Base-by-base conservation (phyloP, 2,329 filamentous ascomycete species). In the Boeremia lycopersici region DNA sequence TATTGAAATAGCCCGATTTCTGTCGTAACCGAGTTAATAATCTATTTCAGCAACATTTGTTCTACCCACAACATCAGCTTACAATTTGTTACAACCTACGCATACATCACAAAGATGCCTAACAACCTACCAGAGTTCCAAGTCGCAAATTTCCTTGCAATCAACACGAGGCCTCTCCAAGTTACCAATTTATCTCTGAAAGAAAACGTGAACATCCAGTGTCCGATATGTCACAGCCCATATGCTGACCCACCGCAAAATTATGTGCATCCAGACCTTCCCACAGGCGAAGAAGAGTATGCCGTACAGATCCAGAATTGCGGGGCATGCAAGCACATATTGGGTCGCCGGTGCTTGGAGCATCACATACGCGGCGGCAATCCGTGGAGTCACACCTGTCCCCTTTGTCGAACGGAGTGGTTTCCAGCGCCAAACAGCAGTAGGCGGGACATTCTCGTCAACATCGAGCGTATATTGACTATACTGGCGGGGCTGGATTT, bases 311-410 rank as follows among this genome's bases (percentile, higher is more conserved):
- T 68, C 10, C 29, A 19, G 3, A 48, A 61, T 17, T 41, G 51
- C 15, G 51, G 51, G 3, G 10, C 25, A 1, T 67, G 64, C 36
- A 52, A 35, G 4, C 66, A 69, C 39, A 51, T 66, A 10, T 61
- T 67, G 26, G 61, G 64, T 7, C 57, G 64, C 4, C 41, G 15
- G 3, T 69, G 66, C 36, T 13, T 66, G 23, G 63, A 69, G 42
- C 47, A 31, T 2, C 63, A 67, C 26, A 58, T 66, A 15, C 57
- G 62, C 11, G 45, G 51, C 4, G 44, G 56, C 9, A 54, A 59
- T n/a, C 63, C 64, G 1, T 67, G 64, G 61, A 65, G 64, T 36
- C 58, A 65, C 26, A 50, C 54, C 3, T 69, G 66, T 26, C 66
- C 64, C 3, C 23, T 63, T 1, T 69, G 64, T 47, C 45, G 66